phyloP scores from a whole-genome alignment of 2,329 filamentous ascomycete species.

The Pseudopithomyces chartarum region DNA sequence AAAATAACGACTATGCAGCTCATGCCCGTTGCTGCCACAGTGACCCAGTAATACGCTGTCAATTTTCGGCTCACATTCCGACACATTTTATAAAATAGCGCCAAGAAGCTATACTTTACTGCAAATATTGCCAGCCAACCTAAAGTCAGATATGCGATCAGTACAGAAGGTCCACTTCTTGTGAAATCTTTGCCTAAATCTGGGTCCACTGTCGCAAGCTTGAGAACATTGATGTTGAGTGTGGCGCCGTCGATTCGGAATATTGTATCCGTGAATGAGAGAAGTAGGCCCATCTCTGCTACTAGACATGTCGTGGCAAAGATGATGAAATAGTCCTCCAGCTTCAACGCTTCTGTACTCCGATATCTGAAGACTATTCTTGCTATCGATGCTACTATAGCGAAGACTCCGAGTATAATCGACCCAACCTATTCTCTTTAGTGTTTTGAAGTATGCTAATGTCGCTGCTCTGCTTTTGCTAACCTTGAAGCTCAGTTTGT shows the following conservation, averaged over 20 bases:
- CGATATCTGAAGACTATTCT: conserved; percentile 13
- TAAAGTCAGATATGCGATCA: conserved; percentile 10
- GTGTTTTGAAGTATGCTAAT: background rate
- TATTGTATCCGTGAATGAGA: conserved; percentile 8
- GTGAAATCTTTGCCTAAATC: background rate
- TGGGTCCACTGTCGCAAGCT: background rate
- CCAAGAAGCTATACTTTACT: conserved; percentile 16
- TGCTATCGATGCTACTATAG: conserved; percentile 10
- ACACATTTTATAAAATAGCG: conserved; percentile 15
- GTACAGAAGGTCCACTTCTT: background rate
- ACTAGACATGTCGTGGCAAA: conserved; percentile 16
- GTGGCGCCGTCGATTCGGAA: conserved; percentile 13
- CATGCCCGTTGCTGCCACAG: conserved; percentile 7
- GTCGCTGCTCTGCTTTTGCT: background rate
- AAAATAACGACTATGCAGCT: conserved; percentile 6
- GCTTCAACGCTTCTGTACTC: conserved; percentile 5
- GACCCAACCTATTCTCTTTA: conserved; percentile 6
- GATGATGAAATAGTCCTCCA: conserved; percentile 16
- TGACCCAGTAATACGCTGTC: conserved; percentile 15
- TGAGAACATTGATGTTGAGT: conserved; percentile 5
- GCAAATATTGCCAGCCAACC: conserved; percentile 14
- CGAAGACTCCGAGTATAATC: conserved; percentile 8
- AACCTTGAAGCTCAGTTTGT: conserved; percentile 14
- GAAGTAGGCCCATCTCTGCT: conserved; percentile 11
- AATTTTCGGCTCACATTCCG: conserved; percentile 13